These are phyloP conservation scores for Colletotrichum tanaceti DNA, from an alignment of 2,329 filamentous ascomycete species.

Conservation along the genomic window DNA sequence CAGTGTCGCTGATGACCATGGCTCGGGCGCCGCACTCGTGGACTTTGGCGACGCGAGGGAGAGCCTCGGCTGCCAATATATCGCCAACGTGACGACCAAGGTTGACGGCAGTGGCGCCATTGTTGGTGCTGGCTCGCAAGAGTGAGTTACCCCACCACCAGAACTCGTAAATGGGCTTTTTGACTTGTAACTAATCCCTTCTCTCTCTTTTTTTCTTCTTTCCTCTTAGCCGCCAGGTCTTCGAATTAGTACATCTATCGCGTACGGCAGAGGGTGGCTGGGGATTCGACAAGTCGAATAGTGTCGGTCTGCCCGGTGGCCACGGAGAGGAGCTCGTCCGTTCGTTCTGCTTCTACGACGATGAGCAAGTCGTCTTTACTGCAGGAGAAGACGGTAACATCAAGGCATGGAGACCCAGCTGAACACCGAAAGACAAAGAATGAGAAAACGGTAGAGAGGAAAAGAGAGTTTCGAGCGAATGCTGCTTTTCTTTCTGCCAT, in stretches of 20 bases:
- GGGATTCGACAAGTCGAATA: slow-evolving; percentile 65
- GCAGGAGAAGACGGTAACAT: slow-evolving; percentile 69
- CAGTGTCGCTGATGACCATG: slow-evolving; percentile 72
- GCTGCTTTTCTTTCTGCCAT: neutral
- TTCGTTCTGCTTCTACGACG: slow-evolving; percentile 72
- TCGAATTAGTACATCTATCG: slow-evolving; percentile 70
- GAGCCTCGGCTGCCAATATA: slow-evolving; percentile 77
- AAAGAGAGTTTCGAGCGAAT: neutral
- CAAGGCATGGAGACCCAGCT: slow-evolving; percentile 63
- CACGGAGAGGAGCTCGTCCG: slow-evolving; percentile 74
- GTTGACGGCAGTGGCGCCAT: slow-evolving; percentile 68
- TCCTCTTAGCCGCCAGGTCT: slow-evolving; percentile 61
- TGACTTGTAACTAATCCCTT: neutral
- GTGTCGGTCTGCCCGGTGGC: slow-evolving; percentile 70
- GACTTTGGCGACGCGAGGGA: slow-evolving; percentile 77
- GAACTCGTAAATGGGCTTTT: neutral
- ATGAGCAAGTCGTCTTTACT: slow-evolving; percentile 68
- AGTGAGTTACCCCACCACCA: slow-evolving; percentile 59
- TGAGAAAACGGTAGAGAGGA: neutral
- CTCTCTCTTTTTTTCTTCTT: neutral
- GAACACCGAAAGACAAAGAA: neutral
- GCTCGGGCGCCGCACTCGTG: slow-evolving; percentile 65
- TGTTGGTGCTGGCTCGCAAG: slow-evolving; percentile 74
- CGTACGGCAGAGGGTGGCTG: slow-evolving; percentile 60
- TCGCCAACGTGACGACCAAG: slow-evolving; percentile 74